These are phyloP conservation scores for Euptelea pleiosperma DNA, from an alignment of 164 flowering plant genomes.

Conservation along the genomic window DNA sequence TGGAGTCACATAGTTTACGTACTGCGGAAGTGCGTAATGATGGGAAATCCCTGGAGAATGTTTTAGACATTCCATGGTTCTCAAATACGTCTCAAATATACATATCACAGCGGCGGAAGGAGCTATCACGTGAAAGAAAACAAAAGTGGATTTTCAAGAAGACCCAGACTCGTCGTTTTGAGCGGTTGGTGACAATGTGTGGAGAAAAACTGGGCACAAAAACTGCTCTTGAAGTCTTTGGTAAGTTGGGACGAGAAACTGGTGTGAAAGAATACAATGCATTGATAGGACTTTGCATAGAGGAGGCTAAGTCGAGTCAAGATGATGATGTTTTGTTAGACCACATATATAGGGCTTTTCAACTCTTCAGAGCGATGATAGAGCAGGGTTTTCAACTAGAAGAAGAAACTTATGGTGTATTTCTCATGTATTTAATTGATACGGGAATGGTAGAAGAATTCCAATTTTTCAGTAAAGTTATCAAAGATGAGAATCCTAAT, in stretches of 20 bases:
- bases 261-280: conserved; percentile 68
- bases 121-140: conserved; percentile 55
- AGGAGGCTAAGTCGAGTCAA: conserved; percentile 44
- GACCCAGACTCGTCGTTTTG: conserved; percentile 35
- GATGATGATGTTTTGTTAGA: conserved; percentile 46
- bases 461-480: conserved; percentile 35
- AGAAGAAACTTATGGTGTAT: conserved; percentile 65
- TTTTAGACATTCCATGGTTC: conserved; percentile 49
- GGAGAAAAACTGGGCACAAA: conserved; percentile 54
- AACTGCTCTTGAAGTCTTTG: conserved; percentile 45
- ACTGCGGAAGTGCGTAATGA: conserved; percentile 10
- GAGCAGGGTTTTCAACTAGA: conserved; percentile 63
- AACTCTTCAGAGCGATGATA: conserved; percentile 44
- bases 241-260: conserved; percentile 58
- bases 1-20: conserved; percentile 11
- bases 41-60: conserved; percentile 16
- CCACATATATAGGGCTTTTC: conserved; percentile 46
- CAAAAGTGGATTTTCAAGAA: conserved; percentile 52
- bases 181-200: conserved; percentile 41
- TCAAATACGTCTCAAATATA: conserved; percentile 12
- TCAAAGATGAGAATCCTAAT: conserved; percentile 42
- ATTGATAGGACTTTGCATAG: conserved; percentile 46
- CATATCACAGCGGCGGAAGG: conserved; percentile 44
- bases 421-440: conserved; percentile 63
- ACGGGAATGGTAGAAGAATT: conserved; percentile 66